These are phyloP conservation scores for Ottelia alismoides DNA, from an alignment of 106 monocot species.

Conservation along the genomic window DNA sequence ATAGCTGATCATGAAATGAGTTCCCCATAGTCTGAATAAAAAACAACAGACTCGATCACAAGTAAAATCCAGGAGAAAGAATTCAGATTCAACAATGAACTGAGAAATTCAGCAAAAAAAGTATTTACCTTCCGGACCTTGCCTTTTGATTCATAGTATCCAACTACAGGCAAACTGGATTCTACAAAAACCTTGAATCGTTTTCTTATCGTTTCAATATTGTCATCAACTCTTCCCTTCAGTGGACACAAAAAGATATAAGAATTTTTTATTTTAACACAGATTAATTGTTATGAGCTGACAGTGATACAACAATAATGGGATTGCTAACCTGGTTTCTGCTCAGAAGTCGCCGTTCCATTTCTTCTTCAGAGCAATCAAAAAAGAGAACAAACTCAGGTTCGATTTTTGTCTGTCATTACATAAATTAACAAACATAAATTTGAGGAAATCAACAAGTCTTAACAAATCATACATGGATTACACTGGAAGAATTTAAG, in stretches of 20 bases:
- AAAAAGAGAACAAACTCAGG: constrained; percentile 81
- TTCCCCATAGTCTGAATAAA: no score
- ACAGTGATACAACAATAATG: no score
- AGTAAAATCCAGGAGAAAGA: no score
- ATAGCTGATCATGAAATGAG: no score
- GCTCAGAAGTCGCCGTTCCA: constrained; percentile 61
- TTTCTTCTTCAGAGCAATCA: constrained; percentile 61
- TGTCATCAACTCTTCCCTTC: constrained; percentile 92
- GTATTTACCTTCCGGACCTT: constrained; percentile 80
- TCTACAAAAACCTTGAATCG: constrained; percentile 71
- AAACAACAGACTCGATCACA: no score
- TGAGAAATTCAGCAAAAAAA: no score
- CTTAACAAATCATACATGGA: no score
- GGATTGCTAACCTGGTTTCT: constrained; percentile 83
- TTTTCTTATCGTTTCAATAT: constrained; percentile 79
- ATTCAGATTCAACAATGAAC: no score
- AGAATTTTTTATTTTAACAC: no score
- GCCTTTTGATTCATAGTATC: constrained; percentile 51
- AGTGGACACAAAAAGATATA: background rate
- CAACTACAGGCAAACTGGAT: constrained; percentile 63
- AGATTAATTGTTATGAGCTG: no score
- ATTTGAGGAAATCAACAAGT: no score
- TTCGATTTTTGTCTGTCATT: constrained; percentile 54
- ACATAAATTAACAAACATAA: constrained; percentile 1
- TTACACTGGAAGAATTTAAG: no score